Percentiles rank a stretch among this genome's conserved stretches.
Conservation (phyloP, 768 basidiomycete species). For the Rhodotorula toruloides region DNA sequence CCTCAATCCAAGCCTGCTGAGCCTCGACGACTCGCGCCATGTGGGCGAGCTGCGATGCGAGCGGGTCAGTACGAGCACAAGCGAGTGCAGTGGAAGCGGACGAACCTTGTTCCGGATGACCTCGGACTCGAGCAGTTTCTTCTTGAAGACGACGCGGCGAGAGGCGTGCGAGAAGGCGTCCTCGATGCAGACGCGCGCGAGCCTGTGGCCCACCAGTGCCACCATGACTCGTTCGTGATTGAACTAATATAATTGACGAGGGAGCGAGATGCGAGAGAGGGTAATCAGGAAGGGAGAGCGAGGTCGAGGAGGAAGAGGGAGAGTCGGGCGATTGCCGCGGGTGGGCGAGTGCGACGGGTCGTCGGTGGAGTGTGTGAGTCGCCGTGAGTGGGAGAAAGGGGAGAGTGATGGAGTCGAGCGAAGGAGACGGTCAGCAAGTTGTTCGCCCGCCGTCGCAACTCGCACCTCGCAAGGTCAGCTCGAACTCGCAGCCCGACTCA, state of each 20-base stretch:
- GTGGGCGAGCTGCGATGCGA: slow-evolving; percentile 28
- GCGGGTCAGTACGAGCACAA: not conserved
- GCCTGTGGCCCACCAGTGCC: slow-evolving; percentile 23
- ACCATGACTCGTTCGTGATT: slow-evolving; percentile 30
- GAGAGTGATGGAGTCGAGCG: too few species aligned
- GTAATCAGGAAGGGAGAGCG: too few species aligned
- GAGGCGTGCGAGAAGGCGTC: slow-evolving; percentile 38
- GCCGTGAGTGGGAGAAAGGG: too few species aligned
- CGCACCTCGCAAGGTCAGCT: too few species aligned
- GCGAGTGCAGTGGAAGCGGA: not conserved
- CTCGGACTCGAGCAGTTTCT: slow-evolving; percentile 35
- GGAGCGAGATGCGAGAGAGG: too few species aligned
- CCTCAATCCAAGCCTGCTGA: slow-evolving; percentile 43
- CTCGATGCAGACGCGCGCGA: slow-evolving; percentile 38
- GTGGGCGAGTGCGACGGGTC: not conserved
- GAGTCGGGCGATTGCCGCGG: too few species aligned
- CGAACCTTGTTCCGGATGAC: slow-evolving; percentile 41
- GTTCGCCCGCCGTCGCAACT: too few species aligned
- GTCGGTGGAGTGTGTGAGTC: too few species aligned
- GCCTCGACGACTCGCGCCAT: slow-evolving; percentile 38
- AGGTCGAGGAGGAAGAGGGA: too few species aligned
- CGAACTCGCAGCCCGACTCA: slow-evolving; percentile 30
- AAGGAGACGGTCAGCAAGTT: not conserved
- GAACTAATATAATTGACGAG: too few species aligned
- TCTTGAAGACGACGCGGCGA: slow-evolving; percentile 36